These are phyloP conservation scores for Fonsecaea pedrosoi DNA, from an alignment of 2,329 filamentous ascomycete species.

Conservation along the genomic window DNA sequence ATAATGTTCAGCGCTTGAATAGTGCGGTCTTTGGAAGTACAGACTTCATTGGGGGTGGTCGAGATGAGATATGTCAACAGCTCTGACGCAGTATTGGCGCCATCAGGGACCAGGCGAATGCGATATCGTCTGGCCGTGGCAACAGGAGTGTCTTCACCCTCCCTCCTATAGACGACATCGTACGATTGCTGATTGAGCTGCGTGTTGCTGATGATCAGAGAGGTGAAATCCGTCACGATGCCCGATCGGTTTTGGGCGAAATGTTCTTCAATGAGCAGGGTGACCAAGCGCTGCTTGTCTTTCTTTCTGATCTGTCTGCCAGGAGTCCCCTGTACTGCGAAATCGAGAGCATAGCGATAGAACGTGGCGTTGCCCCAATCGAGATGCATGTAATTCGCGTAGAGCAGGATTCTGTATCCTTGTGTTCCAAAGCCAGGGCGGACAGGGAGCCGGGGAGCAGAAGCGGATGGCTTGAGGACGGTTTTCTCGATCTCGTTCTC, in stretches of 20 bases:
- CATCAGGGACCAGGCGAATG: background rate
- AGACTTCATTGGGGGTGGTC: background rate
- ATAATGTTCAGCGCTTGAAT: slow-evolving; percentile 20
- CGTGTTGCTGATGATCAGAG: slow-evolving; percentile 46
- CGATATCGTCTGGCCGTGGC: slow-evolving; percentile 1
- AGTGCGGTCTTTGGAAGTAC: background rate
- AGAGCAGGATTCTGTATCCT: background rate
- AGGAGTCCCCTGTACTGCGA: slow-evolving; percentile 41
- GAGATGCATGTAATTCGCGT: background rate
- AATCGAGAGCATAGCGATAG: slow-evolving; percentile 52
- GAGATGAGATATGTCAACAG: background rate
- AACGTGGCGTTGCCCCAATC: slow-evolving; percentile 43
- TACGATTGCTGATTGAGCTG: slow-evolving; percentile 24
- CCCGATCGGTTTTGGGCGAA: slow-evolving; percentile 40
- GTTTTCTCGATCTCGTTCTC: background rate
- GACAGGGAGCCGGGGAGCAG: background rate
- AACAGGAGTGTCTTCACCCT: background rate
- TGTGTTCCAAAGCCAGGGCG: background rate
- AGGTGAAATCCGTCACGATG: slow-evolving; percentile 51
- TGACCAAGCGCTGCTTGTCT: slow-evolving; percentile 57
- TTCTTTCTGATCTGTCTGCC: slow-evolving; percentile 45
- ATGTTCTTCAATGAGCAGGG: slow-evolving; percentile 53
- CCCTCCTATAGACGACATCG: background rate
- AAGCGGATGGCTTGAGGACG: background rate
- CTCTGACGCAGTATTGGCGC: background rate